These are phyloP conservation scores for Microcera coccophila DNA, from an alignment of 2,329 filamentous ascomycete genomes.

Conservation along the genomic window DNA sequence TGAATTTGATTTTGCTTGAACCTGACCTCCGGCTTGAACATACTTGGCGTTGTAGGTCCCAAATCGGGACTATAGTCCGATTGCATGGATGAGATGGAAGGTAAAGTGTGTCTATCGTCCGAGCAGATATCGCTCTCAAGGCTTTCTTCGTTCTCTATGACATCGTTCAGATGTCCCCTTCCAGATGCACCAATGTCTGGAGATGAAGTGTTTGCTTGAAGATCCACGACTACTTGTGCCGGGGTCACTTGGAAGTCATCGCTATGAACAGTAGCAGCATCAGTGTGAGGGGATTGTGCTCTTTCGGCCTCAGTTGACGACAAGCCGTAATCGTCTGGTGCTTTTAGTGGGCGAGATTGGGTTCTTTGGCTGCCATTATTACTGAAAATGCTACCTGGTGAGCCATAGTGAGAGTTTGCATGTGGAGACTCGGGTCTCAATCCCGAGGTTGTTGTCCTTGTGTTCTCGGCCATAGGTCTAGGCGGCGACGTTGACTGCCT, in stretches of 20 bases:
- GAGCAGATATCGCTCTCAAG: constrained; percentile 7
- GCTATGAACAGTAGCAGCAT: constrained; percentile 35
- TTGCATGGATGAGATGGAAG: constrained; percentile 18
- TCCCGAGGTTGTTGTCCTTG: not conserved
- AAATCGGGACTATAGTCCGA: constrained; percentile 6
- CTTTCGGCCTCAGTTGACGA: constrained; percentile 1
- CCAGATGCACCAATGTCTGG: not conserved
- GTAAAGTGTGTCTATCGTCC: constrained; percentile 8
- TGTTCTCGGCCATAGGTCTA: not conserved
- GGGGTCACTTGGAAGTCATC: constrained; percentile 31
- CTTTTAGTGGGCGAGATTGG: too few species aligned
- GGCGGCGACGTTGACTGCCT: not conserved
- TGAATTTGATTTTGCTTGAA: not conserved
- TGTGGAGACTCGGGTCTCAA: not conserved
- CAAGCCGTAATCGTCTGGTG: too few species aligned
- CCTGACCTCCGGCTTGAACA: not conserved
- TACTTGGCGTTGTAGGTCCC: constrained; percentile 2
- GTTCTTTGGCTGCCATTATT: too few species aligned
- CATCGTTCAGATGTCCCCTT: not conserved
- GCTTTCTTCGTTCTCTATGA: not conserved
- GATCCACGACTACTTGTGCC: not conserved
- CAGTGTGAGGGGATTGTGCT: constrained; percentile 24
- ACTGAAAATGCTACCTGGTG: too few species aligned
- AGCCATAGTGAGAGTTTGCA: too few species aligned
- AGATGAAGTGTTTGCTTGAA: not conserved